phyloP scores from a whole-genome alignment of 2,329 filamentous ascomycete genomes.

The Piedraia hortae region DNA sequence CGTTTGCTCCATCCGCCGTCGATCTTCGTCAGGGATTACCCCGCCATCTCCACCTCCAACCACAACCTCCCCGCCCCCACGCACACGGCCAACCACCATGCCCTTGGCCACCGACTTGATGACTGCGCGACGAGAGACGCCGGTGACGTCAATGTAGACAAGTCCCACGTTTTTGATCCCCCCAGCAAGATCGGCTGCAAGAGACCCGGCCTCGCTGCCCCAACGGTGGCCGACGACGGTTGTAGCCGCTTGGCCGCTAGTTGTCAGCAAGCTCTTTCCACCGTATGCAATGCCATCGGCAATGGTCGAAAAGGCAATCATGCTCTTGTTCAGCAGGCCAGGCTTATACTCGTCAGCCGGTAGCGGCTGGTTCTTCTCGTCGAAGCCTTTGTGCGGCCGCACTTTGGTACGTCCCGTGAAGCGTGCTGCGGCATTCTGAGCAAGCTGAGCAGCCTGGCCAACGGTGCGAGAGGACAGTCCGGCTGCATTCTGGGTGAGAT shows the following conservation, averaged over 20 bases:
- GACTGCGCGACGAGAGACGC: slow-evolving; percentile 66
- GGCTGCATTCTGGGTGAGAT: slow-evolving; percentile 54
- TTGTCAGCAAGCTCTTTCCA: slow-evolving; percentile 47
- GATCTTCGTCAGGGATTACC: slow-evolving; percentile 14
- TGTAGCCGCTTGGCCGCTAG: slow-evolving; percentile 50
- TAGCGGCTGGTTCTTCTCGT: slow-evolving; percentile 38
- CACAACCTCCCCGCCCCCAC: slow-evolving; percentile 43
- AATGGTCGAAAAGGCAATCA: slow-evolving; percentile 90
- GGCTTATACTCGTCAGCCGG: slow-evolving; percentile 41
- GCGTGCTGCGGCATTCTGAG: slow-evolving; percentile 67
- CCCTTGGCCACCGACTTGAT: slow-evolving; percentile 90
- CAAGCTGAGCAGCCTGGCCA: slow-evolving; percentile 53
- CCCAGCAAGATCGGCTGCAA: slow-evolving; percentile 49
- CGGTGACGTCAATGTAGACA: slow-evolving; percentile 89
- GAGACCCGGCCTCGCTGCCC: slow-evolving; percentile 55
- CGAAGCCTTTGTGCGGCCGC: slow-evolving; percentile 29
- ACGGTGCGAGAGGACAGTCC: slow-evolving; percentile 64
- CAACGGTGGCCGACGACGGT: slow-evolving; percentile 75
- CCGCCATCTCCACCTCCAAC: slow-evolving; percentile 39
- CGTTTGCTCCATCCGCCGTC: slow-evolving; percentile 1
- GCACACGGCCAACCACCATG: slow-evolving; percentile 67
- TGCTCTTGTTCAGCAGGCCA: slow-evolving; percentile 72
- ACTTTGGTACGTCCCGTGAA: slow-evolving; percentile 35
- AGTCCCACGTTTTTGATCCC: slow-evolving; percentile 90
- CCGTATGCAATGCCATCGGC: slow-evolving; percentile 82